Percentiles rank a stretch among this genome's conserved stretches.
These are phyloP conservation scores for Fusarium nanum DNA, from an alignment of 2,329 filamentous ascomycete species.

Conservation along the genomic window DNA sequence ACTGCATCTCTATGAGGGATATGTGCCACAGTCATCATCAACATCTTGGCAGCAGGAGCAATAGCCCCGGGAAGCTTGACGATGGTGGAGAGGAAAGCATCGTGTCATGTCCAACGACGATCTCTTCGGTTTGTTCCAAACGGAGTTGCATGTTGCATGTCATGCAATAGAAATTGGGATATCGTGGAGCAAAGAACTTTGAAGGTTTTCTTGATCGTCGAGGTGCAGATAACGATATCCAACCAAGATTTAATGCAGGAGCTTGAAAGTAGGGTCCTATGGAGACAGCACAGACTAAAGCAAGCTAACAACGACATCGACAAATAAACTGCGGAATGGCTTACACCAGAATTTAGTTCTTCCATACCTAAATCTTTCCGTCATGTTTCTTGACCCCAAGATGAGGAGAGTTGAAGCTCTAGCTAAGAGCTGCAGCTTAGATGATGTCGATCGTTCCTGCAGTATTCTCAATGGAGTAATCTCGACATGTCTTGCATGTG, in stretches of 20 bases:
- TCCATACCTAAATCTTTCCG: neutral
- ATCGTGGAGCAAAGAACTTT: accelerated
- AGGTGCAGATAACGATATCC: neutral
- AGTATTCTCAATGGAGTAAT: neutral
- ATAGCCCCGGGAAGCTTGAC: neutral
- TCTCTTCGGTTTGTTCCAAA: neutral
- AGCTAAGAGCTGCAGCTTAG: neutral
- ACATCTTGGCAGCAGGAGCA: neutral
- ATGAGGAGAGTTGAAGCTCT: neutral
- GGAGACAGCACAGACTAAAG: neutral
- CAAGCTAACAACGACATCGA: neutral
- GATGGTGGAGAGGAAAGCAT: neutral
- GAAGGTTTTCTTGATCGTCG: neutral
- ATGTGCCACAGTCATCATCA: neutral
- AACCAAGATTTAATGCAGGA: neutral
- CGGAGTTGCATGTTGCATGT: neutral
- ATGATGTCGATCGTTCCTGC: neutral
- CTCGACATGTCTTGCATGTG: neutral
- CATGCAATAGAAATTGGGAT: neutral
- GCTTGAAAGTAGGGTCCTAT: neutral
- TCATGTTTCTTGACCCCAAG: accelerated
- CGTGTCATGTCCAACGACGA: neutral
- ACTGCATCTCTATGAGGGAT: neutral
- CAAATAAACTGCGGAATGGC: neutral
- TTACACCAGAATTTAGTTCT: neutral